These are phyloP conservation scores for Elaphomyces granulatus DNA, from an alignment of 495 filamentous ascomycete genomes.

Conservation along the genomic window DNA sequence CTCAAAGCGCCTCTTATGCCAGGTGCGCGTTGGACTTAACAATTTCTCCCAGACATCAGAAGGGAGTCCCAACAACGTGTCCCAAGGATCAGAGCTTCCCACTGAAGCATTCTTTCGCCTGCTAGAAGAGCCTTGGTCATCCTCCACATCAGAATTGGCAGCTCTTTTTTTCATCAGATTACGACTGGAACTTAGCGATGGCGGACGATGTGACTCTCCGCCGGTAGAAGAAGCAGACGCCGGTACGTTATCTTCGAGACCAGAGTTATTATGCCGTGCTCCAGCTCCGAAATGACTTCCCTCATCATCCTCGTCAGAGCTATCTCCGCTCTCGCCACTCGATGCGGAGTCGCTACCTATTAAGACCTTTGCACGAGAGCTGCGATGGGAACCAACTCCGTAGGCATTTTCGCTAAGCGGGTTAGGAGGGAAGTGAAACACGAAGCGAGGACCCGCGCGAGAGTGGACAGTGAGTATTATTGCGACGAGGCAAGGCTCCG, in stretches of 20 bases:
- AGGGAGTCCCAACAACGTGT: conserved; percentile 60
- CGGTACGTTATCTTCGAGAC: conserved; percentile 21
- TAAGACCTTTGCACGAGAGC: conserved; percentile 9
- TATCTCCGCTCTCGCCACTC: conserved; percentile 32
- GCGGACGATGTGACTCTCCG: conserved; percentile 23
- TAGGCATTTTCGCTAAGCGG: conserved; percentile 34
- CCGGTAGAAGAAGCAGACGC: conserved; percentile 18
- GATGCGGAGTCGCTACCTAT: conserved; percentile 32
- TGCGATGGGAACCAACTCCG: conserved; percentile 22
- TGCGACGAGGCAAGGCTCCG: conserved; percentile 55
- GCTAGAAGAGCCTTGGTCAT: conserved; percentile 29
- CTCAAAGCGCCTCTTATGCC: conserved; percentile 78
- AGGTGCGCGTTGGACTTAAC: conserved; percentile 62
- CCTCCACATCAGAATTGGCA: conserved; percentile 28
- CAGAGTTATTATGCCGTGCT: conserved; percentile 24
- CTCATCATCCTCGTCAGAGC: conserved; percentile 38
- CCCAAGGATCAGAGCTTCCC: conserved; percentile 45
- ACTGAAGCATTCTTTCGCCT: conserved; percentile 33
- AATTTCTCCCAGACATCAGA: conserved; percentile 71
- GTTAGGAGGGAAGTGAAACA: conserved; percentile 79
- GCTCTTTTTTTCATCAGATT: conserved; percentile 24
- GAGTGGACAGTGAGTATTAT: conserved; percentile 70
- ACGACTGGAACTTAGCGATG: conserved; percentile 28
- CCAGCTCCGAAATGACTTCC: conserved; percentile 12
- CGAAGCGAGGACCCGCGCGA: conserved; percentile 64